Conservation (phyloP, 139 green algal genomes). For the Haematococcus lacustris region DNA sequence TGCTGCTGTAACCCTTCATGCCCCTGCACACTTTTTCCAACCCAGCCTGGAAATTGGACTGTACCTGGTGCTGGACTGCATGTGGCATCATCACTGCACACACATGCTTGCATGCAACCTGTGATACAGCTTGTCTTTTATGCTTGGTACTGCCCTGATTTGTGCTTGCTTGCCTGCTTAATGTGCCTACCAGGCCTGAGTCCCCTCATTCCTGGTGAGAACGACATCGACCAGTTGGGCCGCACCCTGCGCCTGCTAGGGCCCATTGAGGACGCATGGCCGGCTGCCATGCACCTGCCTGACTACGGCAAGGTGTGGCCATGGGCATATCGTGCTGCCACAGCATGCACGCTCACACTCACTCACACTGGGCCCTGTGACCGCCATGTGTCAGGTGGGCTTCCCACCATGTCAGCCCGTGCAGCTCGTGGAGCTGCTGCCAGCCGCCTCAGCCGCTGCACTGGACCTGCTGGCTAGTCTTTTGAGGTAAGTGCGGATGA, state of each 20-base stretch:
- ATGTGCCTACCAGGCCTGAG: slow-evolving; percentile 26
- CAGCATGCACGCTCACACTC: too few relatives aligned
- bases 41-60: too few relatives aligned
- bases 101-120: too few relatives aligned
- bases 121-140: too few relatives aligned
- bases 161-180: not conserved
- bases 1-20: too few relatives aligned
- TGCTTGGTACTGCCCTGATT: not conserved
- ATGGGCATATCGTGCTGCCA: too few relatives aligned
- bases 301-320: slow-evolving; percentile 10
- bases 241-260: slow-evolving; percentile 23
- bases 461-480: not conserved
- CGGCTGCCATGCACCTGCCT: slow-evolving; percentile 6
- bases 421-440: not conserved
- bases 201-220: slow-evolving; percentile 32
- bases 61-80: too few relatives aligned
- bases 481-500: not conserved
- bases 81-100: too few relatives aligned
- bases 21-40: too few relatives aligned
- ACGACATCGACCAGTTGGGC: slow-evolving; percentile 39
- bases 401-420: not conserved
- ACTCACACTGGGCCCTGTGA: too few relatives aligned
- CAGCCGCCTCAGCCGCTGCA: not conserved
- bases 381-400: too few relatives aligned
- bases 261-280: slow-evolving; percentile 26